These are phyloP conservation scores for Camellia oleifera DNA, from an alignment of 179 eudicot genomes.

Conservation along the genomic window DNA sequence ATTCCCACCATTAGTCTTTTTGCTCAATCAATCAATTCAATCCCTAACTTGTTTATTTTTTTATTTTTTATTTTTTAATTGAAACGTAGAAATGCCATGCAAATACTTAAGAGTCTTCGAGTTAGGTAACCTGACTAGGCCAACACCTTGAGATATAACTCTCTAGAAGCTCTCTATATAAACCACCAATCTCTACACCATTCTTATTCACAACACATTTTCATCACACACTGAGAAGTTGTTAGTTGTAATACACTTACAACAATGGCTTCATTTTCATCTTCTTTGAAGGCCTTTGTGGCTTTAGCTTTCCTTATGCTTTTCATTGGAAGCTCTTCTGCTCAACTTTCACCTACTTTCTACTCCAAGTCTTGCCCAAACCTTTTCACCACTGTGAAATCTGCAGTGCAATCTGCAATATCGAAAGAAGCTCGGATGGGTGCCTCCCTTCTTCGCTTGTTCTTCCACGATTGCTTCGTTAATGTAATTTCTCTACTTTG, in stretches of 20 bases:
- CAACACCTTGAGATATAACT: constrained; percentile 11
- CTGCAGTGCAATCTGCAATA: constrained; percentile 45
- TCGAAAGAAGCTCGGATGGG: constrained; percentile 75
- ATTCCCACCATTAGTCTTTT: background rate
- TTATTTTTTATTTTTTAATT: background rate
- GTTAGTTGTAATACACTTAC: background rate
- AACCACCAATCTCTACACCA: background rate
- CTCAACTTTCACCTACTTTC: constrained; percentile 53
- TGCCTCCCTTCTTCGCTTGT: constrained; percentile 69
- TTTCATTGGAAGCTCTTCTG: constrained; percentile 49
- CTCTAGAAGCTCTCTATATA: constrained; percentile 18
- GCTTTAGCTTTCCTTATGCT: constrained; percentile 30
- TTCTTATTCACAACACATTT: background rate
- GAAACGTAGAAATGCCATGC: constrained; percentile 16
- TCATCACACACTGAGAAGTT: background rate
- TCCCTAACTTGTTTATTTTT: background rate
- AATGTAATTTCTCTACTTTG: constrained; percentile 37
- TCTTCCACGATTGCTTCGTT: constrained; percentile 83
- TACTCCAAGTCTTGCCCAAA: constrained; percentile 63
- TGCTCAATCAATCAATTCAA: constrained; percentile 1
- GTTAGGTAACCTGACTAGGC: constrained; percentile 29
- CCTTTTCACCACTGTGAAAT: constrained; percentile 30
- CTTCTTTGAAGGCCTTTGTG: constrained; percentile 18
- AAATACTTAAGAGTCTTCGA: constrained; percentile 1
- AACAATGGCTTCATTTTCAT: constrained; percentile 30